Percentiles rank a stretch among this genome's conserved stretches.
Evolutionary conservation across 306 rosid genomes (phyloP).

Genomic region (Lathyrus sativus): DNA sequence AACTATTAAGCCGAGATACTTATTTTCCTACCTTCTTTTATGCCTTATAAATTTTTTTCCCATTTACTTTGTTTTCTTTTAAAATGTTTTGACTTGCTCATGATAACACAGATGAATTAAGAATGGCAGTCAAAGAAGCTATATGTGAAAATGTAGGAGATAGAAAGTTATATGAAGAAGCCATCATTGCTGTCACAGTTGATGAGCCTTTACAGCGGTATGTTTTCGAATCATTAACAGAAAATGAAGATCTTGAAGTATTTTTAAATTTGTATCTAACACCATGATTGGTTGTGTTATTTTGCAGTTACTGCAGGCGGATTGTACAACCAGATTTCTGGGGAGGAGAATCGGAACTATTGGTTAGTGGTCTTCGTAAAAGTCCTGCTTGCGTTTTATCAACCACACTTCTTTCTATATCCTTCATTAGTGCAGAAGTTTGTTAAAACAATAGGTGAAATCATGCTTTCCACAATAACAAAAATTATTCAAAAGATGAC

Average conservation of each 20-base stretch:
- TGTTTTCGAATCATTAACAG: conserved; percentile 30
- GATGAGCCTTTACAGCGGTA: conserved; percentile 84
- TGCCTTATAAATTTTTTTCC: too few relatives aligned
- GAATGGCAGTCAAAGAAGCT: conserved; percentile 89
- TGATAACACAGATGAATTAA: conserved; percentile 68
- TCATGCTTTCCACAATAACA: too few relatives aligned
- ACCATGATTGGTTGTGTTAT: conserved; percentile 27
- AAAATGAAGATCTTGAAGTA: conserved; percentile 29
- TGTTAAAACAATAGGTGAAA: too few relatives aligned
- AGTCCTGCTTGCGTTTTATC: neutral
- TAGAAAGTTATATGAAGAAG: conserved; percentile 69
- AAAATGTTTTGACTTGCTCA: conserved; percentile 21
- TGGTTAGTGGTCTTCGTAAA: conserved; percentile 60
- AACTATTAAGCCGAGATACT: conserved; percentile 22
- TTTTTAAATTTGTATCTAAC: neutral
- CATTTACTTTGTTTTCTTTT: neutral
- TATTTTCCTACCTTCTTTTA: neutral
- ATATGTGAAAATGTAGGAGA: conserved; percentile 71
- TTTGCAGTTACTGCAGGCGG: conserved; percentile 82
- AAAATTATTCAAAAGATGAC: too few relatives aligned
- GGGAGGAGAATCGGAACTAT: conserved; percentile 96
- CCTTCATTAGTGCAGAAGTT: too few relatives aligned
- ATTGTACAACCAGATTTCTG: conserved; percentile 81
- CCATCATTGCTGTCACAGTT: conserved; percentile 81
- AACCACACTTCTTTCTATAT: neutral